Evolutionary conservation across 495 filamentous ascomycete species (phyloP).

Genomic region (Rostrohypoxylon terebratum): DNA sequence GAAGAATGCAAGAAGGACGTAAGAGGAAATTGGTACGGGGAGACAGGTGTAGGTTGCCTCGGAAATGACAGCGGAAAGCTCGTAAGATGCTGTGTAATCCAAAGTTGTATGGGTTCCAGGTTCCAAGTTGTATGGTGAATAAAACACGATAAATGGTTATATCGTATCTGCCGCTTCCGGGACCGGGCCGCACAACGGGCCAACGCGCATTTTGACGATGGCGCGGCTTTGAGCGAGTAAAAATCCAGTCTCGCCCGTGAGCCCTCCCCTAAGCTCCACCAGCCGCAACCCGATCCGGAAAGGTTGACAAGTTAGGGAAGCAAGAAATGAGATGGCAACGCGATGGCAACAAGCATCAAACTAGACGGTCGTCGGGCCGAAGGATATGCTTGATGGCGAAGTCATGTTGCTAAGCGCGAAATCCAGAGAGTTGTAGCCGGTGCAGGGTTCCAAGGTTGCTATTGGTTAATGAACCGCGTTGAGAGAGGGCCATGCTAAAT

Average conservation of each 20-base stretch:
- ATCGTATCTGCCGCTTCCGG: conserved; percentile 45
- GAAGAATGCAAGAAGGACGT: conserved; percentile 31
- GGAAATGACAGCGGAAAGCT: conserved; percentile 34
- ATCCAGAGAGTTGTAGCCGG: conserved; percentile 9
- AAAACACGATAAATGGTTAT: conserved; percentile 27
- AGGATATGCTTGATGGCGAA: conserved; percentile 15
- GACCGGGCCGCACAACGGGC: conserved; percentile 46
- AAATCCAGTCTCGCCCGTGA: neutral
- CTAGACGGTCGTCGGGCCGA: conserved; percentile 35
- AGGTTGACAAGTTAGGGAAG: conserved; percentile 4
- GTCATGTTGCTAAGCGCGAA: conserved; percentile 38
- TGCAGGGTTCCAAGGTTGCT: conserved; percentile 27
- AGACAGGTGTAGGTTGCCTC: conserved; percentile 43
- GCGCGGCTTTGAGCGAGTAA: conserved; percentile 31
- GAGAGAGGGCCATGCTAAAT: conserved; percentile 20
- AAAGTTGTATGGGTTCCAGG: conserved; percentile 40
- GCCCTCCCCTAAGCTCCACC: conserved; percentile 7
- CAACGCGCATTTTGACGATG: conserved; percentile 38
- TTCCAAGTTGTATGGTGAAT: conserved; percentile 37
- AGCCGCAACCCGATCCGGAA: conserved; percentile 6
- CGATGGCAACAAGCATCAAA: neutral
- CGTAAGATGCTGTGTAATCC: conserved; percentile 45
- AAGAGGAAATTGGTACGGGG: conserved; percentile 14
- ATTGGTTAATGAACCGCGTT: conserved; percentile 39
- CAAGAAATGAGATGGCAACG: conserved; percentile 4